Conservation (phyloP, 768 basidiomycete genomes). For the Mycena rebaudengoi region DNA sequence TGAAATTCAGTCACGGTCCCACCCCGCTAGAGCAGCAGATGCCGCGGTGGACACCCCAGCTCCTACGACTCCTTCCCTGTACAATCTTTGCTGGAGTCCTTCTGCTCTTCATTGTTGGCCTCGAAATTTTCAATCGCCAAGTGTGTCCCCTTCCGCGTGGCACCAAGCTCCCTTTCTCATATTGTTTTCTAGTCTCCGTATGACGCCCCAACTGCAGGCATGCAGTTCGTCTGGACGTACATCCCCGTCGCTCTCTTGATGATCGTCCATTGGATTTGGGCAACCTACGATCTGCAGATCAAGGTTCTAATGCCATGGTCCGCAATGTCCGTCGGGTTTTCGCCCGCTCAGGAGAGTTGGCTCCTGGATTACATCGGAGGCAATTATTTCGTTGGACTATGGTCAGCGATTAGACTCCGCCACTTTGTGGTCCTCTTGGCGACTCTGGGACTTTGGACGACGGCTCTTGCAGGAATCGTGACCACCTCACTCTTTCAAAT, state of each 20-base stretch:
- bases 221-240: conserved; percentile 12
- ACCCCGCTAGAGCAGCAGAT: no score
- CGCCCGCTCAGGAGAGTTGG: conserved; percentile 5
- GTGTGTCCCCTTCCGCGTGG: not conserved
- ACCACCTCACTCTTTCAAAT: conserved; percentile 13
- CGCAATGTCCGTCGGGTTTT: not conserved
- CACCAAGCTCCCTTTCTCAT: not conserved
- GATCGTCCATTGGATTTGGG: conserved; percentile 15
- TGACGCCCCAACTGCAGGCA: conserved; percentile 1
- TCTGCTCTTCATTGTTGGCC: not conserved
- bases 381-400: not conserved
- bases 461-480: conserved; percentile 13
- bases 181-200: conserved; percentile 5
- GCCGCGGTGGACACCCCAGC: no score
- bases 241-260: conserved; percentile 7
- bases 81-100: no score
- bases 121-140: not conserved
- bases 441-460: conserved; percentile 11
- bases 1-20: no score
- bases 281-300: conserved; percentile 10
- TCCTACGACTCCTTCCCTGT: no score
- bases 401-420: not conserved
- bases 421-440: conserved; percentile 9
- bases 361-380: conserved; percentile 13
- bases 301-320: conserved; percentile 19